Conservation (phyloP, 306 rosid genomes). For the Bauhinia variegata region DNA sequence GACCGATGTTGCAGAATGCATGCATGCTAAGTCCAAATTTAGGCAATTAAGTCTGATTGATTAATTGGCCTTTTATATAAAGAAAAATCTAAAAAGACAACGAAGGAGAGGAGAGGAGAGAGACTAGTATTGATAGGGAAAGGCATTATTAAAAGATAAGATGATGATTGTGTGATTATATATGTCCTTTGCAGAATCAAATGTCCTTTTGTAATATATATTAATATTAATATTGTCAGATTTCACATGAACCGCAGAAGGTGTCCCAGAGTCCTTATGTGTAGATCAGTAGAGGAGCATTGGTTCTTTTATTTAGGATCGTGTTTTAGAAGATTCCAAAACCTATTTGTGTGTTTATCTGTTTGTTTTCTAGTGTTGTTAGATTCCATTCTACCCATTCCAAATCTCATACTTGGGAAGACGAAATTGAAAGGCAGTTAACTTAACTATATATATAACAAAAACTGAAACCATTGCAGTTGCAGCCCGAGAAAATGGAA, state of each 20-base stretch:
- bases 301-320: constrained; percentile 2
- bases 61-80: too few species aligned
- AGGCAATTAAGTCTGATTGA: too few species aligned
- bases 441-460: constrained; percentile 15
- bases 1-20: too few species aligned
- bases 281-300: neutral
- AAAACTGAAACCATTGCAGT: too few species aligned
- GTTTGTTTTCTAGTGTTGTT: constrained; percentile 28
- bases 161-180: neutral
- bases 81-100: too few species aligned
- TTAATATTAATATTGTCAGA: neutral
- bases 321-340: constrained; percentile 25
- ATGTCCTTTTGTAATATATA: neutral
- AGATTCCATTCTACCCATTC: constrained; percentile 16
- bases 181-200: neutral
- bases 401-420: too few species aligned
- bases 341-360: constrained; percentile 22
- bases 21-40: too few species aligned
- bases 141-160: neutral
- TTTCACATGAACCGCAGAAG: neutral
- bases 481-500: neutral
- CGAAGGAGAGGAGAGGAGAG: too few species aligned
- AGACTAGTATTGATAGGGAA: too few species aligned
- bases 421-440: too few species aligned
- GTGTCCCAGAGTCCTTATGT: neutral